Percentiles rank a stretch among this genome's conserved stretches.
These are phyloP conservation scores for Hypoxylon sp. DNA, from an alignment of 2,329 filamentous ascomycete species.

Conservation along the genomic window DNA sequence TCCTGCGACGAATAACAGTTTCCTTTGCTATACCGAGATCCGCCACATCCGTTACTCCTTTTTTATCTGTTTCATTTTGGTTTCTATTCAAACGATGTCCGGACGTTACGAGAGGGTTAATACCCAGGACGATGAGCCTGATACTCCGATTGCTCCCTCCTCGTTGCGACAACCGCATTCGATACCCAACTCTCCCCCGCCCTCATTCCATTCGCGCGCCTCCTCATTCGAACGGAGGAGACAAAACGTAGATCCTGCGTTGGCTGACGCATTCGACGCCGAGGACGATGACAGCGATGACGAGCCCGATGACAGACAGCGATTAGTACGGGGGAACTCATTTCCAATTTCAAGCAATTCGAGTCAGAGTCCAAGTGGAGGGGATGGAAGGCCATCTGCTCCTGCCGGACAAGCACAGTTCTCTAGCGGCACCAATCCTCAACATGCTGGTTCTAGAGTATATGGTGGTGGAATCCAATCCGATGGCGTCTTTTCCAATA, in stretches of 20 bases:
- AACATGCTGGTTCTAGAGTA: constrained; percentile 63
- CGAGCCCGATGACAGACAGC: constrained; percentile 85
- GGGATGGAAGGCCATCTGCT: constrained; percentile 37
- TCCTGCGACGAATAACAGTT: constrained; percentile 37
- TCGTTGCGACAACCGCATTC: constrained; percentile 53
- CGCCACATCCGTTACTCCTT: constrained; percentile 33
- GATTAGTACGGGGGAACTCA: constrained; percentile 80
- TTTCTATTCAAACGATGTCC: constrained; percentile 61
- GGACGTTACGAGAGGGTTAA: constrained; percentile 73
- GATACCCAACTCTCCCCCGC: constrained; percentile 74
- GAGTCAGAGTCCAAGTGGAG: constrained; percentile 40
- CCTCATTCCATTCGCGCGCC: constrained; percentile 89
- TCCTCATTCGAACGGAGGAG: constrained; percentile 72
- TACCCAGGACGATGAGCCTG: constrained; percentile 68
- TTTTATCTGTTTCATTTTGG: constrained; percentile 32
- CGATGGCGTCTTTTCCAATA: constrained; percentile 96
- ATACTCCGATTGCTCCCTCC: constrained; percentile 54
- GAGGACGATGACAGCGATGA: constrained; percentile 80
- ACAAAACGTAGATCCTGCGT: constrained; percentile 76
- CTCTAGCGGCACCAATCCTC: constrained; percentile 52
- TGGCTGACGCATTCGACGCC: constrained; percentile 93
- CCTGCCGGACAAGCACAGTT: constrained; percentile 41
- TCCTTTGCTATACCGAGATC: constrained; percentile 33
- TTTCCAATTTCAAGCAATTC: constrained; percentile 49
- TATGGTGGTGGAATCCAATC: constrained; percentile 83